Percentiles rank a stretch among this genome's conserved stretches.
Conservation (phyloP, 1,284 basidiomycete genomes). For the Ceratobasidium sp. region DNA sequence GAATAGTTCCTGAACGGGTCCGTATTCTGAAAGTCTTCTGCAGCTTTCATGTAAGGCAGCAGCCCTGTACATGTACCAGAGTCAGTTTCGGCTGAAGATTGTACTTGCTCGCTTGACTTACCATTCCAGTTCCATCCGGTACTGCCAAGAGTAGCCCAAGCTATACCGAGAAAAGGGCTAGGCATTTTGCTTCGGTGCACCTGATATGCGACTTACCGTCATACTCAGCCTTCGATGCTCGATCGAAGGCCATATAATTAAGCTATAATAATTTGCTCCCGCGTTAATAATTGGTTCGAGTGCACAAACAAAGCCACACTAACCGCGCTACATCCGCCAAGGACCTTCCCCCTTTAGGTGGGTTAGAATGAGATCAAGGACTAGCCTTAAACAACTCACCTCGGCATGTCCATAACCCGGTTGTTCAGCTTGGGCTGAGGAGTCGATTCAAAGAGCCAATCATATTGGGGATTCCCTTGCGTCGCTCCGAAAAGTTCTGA, state of each 20-base stretch:
- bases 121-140: slow-evolving; percentile 56
- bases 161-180: neutral
- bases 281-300: slow-evolving; percentile 17
- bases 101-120: too few species aligned
- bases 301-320: neutral
- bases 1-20: neutral
- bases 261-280: slow-evolving; percentile 51
- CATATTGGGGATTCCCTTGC: slow-evolving; percentile 47
- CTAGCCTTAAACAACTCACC: neutral
- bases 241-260: slow-evolving; percentile 47
- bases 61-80: too few species aligned
- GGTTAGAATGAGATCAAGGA: too few species aligned
- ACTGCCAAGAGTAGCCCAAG: slow-evolving; percentile 28
- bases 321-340: slow-evolving; percentile 1
- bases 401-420: neutral
- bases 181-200: too few species aligned
- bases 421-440: slow-evolving; percentile 39
- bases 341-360: neutral
- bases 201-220: neutral
- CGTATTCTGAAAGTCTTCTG: slow-evolving; percentile 52
- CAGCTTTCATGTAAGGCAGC: slow-evolving; percentile 58
- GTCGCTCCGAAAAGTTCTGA: slow-evolving; percentile 45
- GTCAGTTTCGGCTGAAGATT: too few species aligned
- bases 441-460: slow-evolving; percentile 47
- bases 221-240: slow-evolving; percentile 2